Percentiles rank a stretch among this genome's conserved stretches.
These are phyloP conservation scores for Aspergillus indologenus DNA, from an alignment of 495 filamentous ascomycete species.

Conservation along the genomic window DNA sequence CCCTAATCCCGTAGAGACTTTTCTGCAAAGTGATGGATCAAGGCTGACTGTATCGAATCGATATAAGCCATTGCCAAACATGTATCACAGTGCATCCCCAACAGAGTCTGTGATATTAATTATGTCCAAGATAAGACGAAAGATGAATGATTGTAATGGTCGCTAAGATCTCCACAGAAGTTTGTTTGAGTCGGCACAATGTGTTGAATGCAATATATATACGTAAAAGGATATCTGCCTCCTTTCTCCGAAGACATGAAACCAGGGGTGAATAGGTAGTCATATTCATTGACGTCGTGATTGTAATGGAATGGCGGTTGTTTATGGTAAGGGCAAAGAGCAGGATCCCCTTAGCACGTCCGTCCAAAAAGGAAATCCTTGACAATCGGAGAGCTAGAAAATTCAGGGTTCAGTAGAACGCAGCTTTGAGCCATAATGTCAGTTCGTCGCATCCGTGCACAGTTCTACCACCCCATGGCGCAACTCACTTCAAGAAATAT, in stretches of 20 bases:
- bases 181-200: background rate
- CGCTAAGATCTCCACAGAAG: background rate
- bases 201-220: background rate
- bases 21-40: no score
- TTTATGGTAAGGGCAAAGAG: background rate
- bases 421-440: conserved; percentile 41
- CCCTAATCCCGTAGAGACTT: no score
- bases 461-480: background rate
- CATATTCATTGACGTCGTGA: conserved; percentile 4
- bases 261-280: background rate
- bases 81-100: background rate
- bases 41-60: no score
- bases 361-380: conserved; percentile 65
- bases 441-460: background rate
- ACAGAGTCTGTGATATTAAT: background rate
- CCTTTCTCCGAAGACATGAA: background rate
- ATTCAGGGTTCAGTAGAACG: conserved; percentile 66
- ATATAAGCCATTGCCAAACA: no score
- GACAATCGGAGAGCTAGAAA: conserved; percentile 64
- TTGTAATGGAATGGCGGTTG: background rate
- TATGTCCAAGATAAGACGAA: background rate
- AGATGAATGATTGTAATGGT: background rate
- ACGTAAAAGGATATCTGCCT: background rate
- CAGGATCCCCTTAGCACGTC: conserved; percentile 23
- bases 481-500: conserved; percentile 68